Base-by-base conservation (phyloP, 176 grass and related monocot genomes). In the Poa pratensis region DNA sequence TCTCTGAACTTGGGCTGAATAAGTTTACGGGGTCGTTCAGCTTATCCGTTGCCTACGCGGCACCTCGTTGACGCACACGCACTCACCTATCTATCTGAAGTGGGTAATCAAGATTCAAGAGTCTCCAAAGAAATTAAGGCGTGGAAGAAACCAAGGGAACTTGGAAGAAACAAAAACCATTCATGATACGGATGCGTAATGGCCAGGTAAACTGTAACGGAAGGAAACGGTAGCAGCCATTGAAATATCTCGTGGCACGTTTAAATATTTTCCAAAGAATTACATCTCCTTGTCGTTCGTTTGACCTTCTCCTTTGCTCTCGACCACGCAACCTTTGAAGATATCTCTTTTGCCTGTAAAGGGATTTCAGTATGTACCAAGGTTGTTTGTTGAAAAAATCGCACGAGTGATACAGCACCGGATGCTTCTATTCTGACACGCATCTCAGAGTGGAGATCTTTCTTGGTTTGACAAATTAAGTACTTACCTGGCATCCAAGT, bases 1-100 rank as follows among this genome's bases (percentile, higher is more conserved):
- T 28, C 24, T 28, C 23, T 59, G 8, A 62, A 28, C 26, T 16
- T 28, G 60, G 61, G 24, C 61, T 3, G 57, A 1, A 57, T n/a
- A 24, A 9, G 18, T 54, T 7, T 5, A 51, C 49, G 14, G 3
- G 49, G 55, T 24, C 58, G 13, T 65, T 32, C 15, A 18, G 62
- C 62, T 34, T 65, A 65, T 65, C 62, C 62, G 30, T 7, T 65
- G 62, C 62, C 27, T 32, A 64, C 62, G 62, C 62, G 62, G 62
- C 62, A 34, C 28, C 3, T 32, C 14, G 27, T 65, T 27, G 28
- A 65, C 62, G 62, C 62, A 3, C 15, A 9, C 26, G 61, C 24
- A 15, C 60, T 63, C 60, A 15, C 60, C 24, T 24, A 60, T 60
- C 22, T 6, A 62, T 24, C n/a, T 24, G 9, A 26, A 61, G 13